phyloP scores from a whole-genome alignment of 805 yeast genomes.

The Wickerhamiella nectarea region DNA sequence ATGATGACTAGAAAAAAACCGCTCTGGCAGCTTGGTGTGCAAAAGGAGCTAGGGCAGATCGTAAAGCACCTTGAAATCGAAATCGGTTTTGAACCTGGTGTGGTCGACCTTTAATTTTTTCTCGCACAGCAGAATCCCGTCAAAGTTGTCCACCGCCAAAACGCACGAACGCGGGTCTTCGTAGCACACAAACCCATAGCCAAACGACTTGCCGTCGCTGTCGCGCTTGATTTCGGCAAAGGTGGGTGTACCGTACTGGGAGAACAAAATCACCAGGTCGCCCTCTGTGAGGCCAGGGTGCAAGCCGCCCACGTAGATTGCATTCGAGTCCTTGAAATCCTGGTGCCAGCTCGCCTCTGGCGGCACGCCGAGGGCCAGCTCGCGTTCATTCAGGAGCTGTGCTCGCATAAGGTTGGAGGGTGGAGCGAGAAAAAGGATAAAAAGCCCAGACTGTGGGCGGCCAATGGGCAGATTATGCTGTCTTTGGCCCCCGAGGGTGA shows the following conservation, averaged over 20 bases:
- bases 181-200: slow-evolving; percentile 72
- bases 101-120: slow-evolving; percentile 3
- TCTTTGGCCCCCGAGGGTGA: too few species aligned
- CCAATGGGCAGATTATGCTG: too few species aligned
- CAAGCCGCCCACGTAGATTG: slow-evolving; percentile 61
- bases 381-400: slow-evolving; percentile 48
- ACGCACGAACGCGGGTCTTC: slow-evolving; percentile 69
- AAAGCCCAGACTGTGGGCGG: too few species aligned
- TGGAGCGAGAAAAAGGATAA: background rate
- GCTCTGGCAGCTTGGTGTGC: too few species aligned
- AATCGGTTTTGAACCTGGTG: background rate
- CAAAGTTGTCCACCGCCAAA: slow-evolving; percentile 78
- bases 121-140: slow-evolving; percentile 34
- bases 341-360: slow-evolving; percentile 76
- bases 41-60: too few species aligned
- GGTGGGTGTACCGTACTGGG: slow-evolving; percentile 81
- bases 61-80: background rate
- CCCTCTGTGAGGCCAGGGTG: slow-evolving; percentile 54
- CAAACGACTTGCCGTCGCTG: slow-evolving; percentile 47
- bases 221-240: slow-evolving; percentile 60
- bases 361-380: slow-evolving; percentile 46
- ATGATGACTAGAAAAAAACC: slow-evolving; percentile 18
- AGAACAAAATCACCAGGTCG: slow-evolving; percentile 64
- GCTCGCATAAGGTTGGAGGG: slow-evolving; percentile 7
- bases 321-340: slow-evolving; percentile 65